Conservation (phyloP, 345 rosid species). For the Eutrema yunnanense region DNA sequence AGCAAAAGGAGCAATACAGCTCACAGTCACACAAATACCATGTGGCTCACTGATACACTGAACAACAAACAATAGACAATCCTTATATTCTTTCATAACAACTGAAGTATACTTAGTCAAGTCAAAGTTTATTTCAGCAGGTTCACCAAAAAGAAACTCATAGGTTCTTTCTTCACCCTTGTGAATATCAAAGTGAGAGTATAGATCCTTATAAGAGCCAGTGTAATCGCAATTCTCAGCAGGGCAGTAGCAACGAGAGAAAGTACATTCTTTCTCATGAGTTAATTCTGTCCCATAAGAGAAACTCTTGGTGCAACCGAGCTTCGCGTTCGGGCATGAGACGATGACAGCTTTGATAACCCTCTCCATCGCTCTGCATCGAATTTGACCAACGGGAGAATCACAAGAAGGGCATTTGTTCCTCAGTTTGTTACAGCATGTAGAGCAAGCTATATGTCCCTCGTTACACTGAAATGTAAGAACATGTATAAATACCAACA, state of each 20-base stretch:
- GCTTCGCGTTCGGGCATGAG: slow-evolving; percentile 32
- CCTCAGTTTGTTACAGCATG: slow-evolving; percentile 35
- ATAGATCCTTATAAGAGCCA: slow-evolving; percentile 35
- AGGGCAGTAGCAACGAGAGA: slow-evolving; percentile 44
- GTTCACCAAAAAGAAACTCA: too few species aligned
- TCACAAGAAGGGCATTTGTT: slow-evolving; percentile 42
- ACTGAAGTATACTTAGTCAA: too few species aligned
- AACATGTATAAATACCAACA: too few species aligned
- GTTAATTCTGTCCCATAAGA: slow-evolving; percentile 22
- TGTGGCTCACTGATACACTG: too few species aligned
- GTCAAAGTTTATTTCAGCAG: too few species aligned
- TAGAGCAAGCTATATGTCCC: slow-evolving; percentile 49
- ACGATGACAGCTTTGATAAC: slow-evolving; percentile 30
- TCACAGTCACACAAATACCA: too few species aligned
- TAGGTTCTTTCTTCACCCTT: too few species aligned
- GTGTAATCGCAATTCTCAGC: slow-evolving; percentile 27
- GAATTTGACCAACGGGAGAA: slow-evolving; percentile 36
- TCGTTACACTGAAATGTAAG: slow-evolving; percentile 38
- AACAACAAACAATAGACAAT: too few species aligned
- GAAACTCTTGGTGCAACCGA: slow-evolving; percentile 32
- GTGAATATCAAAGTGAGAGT: too few species aligned
- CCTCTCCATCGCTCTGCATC: slow-evolving; percentile 50
- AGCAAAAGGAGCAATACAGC: too few species aligned
- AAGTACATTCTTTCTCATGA: slow-evolving; percentile 37
- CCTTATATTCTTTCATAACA: too few species aligned